Conservation (phyloP, 1,284 basidiomycete species). For the Agroathelia rolfsii region DNA sequence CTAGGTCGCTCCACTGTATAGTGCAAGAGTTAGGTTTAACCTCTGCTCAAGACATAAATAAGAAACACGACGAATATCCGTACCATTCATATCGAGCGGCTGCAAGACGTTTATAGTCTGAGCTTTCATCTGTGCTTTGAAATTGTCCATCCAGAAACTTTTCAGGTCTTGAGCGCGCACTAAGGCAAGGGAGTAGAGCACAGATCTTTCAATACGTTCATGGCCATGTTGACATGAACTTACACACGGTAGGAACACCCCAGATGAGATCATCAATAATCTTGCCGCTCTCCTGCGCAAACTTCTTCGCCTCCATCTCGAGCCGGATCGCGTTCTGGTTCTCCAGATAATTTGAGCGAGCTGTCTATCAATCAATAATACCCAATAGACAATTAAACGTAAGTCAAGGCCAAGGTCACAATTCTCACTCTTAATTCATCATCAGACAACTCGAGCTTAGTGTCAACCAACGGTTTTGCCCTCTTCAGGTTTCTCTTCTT, state of each 20-base stretch:
- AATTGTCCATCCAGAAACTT: constrained; percentile 64
- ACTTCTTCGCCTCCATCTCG: constrained; percentile 40
- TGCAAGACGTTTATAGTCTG: constrained; percentile 33
- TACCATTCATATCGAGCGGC: constrained; percentile 16
- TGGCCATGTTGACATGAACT: constrained; percentile 16
- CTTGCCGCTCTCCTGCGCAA: constrained; percentile 43
- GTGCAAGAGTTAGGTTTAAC: too few species aligned
- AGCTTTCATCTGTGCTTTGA: constrained; percentile 57
- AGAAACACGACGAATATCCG: neutral
- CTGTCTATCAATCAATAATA: constrained; percentile 30
- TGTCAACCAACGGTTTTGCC: constrained; percentile 40
- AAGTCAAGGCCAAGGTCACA: neutral
- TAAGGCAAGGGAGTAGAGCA: constrained; percentile 24
- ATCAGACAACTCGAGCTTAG: constrained; percentile 66
- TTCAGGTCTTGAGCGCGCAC: constrained; percentile 54
- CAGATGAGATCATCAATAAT: constrained; percentile 56
- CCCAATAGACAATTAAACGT: constrained; percentile 6
- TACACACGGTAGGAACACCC: constrained; percentile 57
- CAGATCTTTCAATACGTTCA: constrained; percentile 6
- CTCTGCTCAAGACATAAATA: neutral
- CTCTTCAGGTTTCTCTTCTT: constrained; percentile 14
- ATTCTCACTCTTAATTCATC: constrained; percentile 58
- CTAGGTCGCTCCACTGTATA: constrained; percentile 25
- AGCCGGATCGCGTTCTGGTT: constrained; percentile 45
- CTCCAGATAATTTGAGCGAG: constrained; percentile 58